phyloP scores from a whole-genome alignment of 139 green algal species.

The Micromonas pusilla region DNA sequence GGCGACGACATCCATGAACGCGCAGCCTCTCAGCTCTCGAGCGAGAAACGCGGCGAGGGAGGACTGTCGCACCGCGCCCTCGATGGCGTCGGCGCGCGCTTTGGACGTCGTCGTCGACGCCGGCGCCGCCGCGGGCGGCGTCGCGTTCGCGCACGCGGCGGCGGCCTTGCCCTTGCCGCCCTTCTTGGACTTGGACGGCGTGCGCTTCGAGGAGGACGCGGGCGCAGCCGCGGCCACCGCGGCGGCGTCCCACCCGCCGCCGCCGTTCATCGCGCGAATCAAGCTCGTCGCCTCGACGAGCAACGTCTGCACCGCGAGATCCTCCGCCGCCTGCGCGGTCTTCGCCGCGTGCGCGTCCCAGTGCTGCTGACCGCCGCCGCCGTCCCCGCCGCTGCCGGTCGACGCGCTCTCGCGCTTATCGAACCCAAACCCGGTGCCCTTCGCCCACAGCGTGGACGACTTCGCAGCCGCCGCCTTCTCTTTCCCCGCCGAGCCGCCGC shows the following conservation, averaged over 20 bases:
- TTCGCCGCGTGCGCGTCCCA: not conserved
- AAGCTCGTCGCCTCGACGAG: not conserved
- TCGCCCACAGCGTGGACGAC: not conserved
- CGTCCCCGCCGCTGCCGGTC: not conserved
- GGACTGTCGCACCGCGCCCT: not conserved
- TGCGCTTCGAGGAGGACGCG: too few relatives aligned
- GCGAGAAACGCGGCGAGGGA: not conserved
- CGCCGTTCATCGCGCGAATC: not conserved
- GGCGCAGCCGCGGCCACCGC: too few relatives aligned
- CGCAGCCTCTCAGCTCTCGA: not conserved
- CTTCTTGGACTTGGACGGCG: not conserved
- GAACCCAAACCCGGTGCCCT: not conserved
- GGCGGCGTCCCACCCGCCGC: not conserved
- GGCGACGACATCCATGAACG: not conserved
- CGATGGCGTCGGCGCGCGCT: not conserved
- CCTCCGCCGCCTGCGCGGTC: not conserved
- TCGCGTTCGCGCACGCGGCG: not conserved
- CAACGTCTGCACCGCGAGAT: not conserved
- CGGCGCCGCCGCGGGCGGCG: not conserved
- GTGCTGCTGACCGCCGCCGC: not conserved
- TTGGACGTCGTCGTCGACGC: not conserved
- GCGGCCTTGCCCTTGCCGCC: not conserved
- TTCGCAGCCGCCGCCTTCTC: not conserved
- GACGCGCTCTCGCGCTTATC: not conserved
- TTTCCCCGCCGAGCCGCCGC: not conserved